Evolutionary conservation across 305 asterid genomes (phyloP).

Genomic region (Coffea humblotiana): DNA sequence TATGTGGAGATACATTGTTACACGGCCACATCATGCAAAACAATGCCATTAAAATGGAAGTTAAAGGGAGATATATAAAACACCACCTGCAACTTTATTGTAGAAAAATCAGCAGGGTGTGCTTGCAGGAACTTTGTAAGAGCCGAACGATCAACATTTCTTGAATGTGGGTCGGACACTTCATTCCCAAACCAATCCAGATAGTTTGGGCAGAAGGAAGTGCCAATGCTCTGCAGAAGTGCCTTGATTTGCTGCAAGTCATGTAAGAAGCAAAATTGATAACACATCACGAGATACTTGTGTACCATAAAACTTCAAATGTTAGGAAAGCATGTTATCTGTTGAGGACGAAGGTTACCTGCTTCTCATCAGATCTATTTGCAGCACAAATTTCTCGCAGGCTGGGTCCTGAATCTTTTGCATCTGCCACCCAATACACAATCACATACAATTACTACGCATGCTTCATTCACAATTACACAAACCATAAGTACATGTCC

Average conservation of each 20-base stretch:
- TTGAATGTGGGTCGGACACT: constrained; percentile 52
- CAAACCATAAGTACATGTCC: constrained; percentile 5
- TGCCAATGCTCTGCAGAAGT: constrained; percentile 81
- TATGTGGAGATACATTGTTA: not conserved
- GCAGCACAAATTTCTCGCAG: constrained; percentile 93
- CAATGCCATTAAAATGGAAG: constrained; percentile 8
- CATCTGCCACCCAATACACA: constrained; percentile 42
- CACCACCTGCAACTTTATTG: constrained; percentile 78
- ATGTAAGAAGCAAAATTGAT: constrained; percentile 9
- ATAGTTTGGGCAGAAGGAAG: constrained; percentile 78
- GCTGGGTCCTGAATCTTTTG: constrained; percentile 60
- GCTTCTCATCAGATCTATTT: constrained; percentile 88
- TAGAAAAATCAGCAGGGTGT: constrained; percentile 76
- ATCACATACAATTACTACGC: constrained; percentile 1
- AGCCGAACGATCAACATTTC: constrained; percentile 72
- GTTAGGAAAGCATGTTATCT: not conserved
- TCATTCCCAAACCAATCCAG: constrained; percentile 90
- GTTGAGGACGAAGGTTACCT: constrained; percentile 45
- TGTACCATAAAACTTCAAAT: not conserved
- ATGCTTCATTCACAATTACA: not conserved
- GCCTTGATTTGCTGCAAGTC: constrained; percentile 88
- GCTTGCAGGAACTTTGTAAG: constrained; percentile 82
- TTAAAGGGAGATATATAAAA: not conserved
- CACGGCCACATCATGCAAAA: not conserved
- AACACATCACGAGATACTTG: constrained; percentile 9